Base-by-base conservation (phyloP, 1,284 basidiomycete species). In the Trichosporon sp. region DNA sequence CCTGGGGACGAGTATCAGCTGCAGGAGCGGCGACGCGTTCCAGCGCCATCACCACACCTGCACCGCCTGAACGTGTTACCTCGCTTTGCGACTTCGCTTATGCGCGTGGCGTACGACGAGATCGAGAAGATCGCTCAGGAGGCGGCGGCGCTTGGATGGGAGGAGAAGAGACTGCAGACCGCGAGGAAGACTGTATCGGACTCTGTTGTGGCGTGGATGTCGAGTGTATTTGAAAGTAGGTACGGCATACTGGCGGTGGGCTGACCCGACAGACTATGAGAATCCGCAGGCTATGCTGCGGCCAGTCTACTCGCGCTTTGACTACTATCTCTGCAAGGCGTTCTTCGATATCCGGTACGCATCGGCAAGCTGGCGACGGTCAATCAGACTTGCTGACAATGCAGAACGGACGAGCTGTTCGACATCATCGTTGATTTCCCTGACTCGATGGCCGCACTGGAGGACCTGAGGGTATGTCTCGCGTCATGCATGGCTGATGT, bases 351-450 rank as follows among this genome's bases (percentile, higher is more conserved):
- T 96, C 64, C 86, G 94, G 93, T 93, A 35, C 81, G 68, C 12
- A 5, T 7, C 3, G 5, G 5, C 10, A 1, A 2, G 19, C 26
- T 61, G 31, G 11, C 21, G 6, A 61, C 40, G 32, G 6, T 11
- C 26, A 26, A 26, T 37, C 51, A 1, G 11, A 10, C 26, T 32
- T 51, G 11, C 43, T 68, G 5, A 56, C 46, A 32, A 11, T 38
- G 11, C 76, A 95, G 94, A 56, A 93, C 91, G 0, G 87, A 87
- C 66, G 94, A 98, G 83, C 90, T 99, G 19, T 98, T 97, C 78
- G 94, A 97, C 75, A 96, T 99, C 70, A 96, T 99, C 71, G 90
- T 96, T 65, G 92, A 95, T 77, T 97, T 90, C 76, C 96, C 97
- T 0, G 92, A 94, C 70, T 97, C 96, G 0, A 86, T 87, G 73